Base-by-base conservation (phyloP, 805 yeast species). In the Naumovozyma baii region DNA sequence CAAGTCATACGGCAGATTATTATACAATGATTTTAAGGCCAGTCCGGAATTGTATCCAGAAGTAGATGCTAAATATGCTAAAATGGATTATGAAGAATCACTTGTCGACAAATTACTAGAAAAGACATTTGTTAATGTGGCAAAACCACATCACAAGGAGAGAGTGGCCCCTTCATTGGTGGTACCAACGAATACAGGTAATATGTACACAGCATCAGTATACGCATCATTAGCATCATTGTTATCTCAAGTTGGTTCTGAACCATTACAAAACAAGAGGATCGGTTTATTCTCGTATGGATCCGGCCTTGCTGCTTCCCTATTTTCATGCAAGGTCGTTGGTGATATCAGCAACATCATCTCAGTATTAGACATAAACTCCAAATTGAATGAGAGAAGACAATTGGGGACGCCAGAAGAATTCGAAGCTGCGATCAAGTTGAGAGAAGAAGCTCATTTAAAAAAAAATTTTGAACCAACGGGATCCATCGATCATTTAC, bases 131-230 rank as follows among this genome's bases (percentile, higher is more conserved):
- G 74, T 88, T 51, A 76, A 76, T 20, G 68, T 81, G 47, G 76
- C 94, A 25, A 85, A 87, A 72, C 78, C 74, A 44, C 66, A 69
- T 47, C 69, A 77, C 46, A 74, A 75, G 47, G 74, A 70, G 56
- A 76, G 85, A 63, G 86, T 92, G 42, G 69, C 70, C 38, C 92
- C 95, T 28, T 78, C 95, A 15, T 70, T 92, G 63, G 71, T 68
- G 52, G 86, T 87, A 34, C 90, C 97, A 59, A 90, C 97, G 47
- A 90, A 90, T 68, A 86, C 94, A 47, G 99, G 99, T 68, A 92
- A 92, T 74, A 83, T 88, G 84, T 92, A 92, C 75, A 85, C 97
- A 34, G 97, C 88, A 48, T 84, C 96, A 28, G 78, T 86, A 36
- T 92, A 83, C 74, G 80, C 94, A 28, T 76, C 95, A 5, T 73